Percentiles rank a stretch among this genome's conserved stretches.
These are phyloP conservation scores for Geranium brycei DNA, from an alignment of 345 rosid genomes.

Conservation along the genomic window DNA sequence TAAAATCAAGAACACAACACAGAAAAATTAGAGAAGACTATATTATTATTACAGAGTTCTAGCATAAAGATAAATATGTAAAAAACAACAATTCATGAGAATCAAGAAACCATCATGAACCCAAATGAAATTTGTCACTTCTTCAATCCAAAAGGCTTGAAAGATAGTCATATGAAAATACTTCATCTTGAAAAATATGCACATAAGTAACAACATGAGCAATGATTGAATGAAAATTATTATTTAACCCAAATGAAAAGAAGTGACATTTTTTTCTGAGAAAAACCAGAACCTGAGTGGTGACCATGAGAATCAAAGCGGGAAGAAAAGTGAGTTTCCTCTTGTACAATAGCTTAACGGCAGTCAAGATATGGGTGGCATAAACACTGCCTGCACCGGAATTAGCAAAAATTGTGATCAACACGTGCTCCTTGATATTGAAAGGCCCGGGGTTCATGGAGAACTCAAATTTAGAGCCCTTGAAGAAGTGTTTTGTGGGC, in stretches of 20 bases:
- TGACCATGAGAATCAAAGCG: constrained; percentile 49
- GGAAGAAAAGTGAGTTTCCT: constrained; percentile 42
- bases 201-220: neutral
- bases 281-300: constrained; percentile 52
- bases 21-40: neutral
- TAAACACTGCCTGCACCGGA: constrained; percentile 68
- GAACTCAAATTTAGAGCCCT: constrained; percentile 42
- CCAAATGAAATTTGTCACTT: too few relatives aligned
- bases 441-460: constrained; percentile 70
- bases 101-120: too few relatives aligned
- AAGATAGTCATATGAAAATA: too few relatives aligned
- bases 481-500: constrained; percentile 26
- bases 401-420: constrained; percentile 73
- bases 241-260: too few relatives aligned
- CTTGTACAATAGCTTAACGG: constrained; percentile 55
- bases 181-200: neutral
- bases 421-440: constrained; percentile 72
- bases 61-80: too few relatives aligned
- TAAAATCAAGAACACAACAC: neutral
- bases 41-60: too few relatives aligned
- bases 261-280: too few relatives aligned
- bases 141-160: too few relatives aligned
- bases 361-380: constrained; percentile 58
- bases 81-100: too few relatives aligned
- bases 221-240: neutral